A percentile compares a stretch with the other conserved stretches of the same genome.
phyloP scores from a whole-genome alignment of 192 early-diverging fungal species.

The Chytriomyces confervae region DNA sequence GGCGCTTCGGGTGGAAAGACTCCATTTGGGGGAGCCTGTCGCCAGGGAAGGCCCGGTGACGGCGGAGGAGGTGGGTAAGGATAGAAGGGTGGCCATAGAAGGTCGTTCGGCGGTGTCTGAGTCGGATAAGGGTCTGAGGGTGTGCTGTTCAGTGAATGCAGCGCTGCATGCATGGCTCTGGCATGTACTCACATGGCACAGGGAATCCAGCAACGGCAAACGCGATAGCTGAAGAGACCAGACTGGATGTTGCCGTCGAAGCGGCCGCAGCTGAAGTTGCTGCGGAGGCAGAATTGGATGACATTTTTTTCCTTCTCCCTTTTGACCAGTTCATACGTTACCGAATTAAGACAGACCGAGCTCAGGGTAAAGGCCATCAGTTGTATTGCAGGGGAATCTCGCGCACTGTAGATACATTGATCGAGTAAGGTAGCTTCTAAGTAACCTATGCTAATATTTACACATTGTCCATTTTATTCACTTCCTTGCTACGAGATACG shows the following conservation, averaged over 20 bases:
- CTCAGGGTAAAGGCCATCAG: not conserved
- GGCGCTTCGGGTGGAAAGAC: not conserved
- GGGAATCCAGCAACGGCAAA: not conserved
- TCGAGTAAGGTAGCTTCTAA: not conserved
- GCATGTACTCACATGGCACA: not conserved
- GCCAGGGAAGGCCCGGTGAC: not conserved
- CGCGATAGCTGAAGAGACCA: not conserved
- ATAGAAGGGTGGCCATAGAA: not conserved
- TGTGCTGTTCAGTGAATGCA: not conserved
- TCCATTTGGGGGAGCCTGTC: not conserved
- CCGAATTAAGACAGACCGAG: too few relatives aligned
- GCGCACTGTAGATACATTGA: not conserved
- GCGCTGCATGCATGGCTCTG: not conserved
- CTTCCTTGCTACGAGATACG: not conserved
- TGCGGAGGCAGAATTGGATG: not conserved
- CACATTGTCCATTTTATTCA: not conserved
- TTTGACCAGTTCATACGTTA: not conserved
- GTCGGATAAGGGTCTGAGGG: slow-evolving; percentile 2
- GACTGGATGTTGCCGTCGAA: not conserved
- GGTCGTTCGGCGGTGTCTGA: not conserved
- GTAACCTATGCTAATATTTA: not conserved
- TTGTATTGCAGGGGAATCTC: not conserved
- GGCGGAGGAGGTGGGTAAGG: not conserved
- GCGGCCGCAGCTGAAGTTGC: not conserved
- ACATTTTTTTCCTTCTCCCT: not conserved